These are phyloP conservation scores for Cystofilobasidium ferigula DNA, from an alignment of 768 basidiomycete species.

Conservation along the genomic window DNA sequence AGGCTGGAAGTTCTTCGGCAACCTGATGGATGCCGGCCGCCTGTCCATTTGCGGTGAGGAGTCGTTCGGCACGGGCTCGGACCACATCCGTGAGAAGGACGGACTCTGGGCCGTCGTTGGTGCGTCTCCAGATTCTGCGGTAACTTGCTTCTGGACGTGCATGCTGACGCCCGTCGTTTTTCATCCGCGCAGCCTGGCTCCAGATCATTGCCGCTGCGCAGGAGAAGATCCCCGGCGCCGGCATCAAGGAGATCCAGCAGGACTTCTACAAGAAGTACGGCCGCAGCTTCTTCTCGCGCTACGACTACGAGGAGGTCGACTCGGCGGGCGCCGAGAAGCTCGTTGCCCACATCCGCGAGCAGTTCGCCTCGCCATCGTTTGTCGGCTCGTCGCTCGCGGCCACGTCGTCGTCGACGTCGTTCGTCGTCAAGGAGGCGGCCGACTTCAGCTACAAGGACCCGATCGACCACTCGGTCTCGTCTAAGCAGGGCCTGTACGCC, in stretches of 20 bases:
- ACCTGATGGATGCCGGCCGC: conserved; percentile 96
- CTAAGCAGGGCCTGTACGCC: conserved; percentile 92
- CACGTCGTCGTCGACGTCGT: conserved; percentile 50
- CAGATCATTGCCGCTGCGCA: conserved; percentile 86
- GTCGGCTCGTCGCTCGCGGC: conserved; percentile 58
- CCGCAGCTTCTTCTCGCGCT: conserved; percentile 92
- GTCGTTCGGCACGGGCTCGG: conserved; percentile 98
- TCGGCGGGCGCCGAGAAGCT: conserved; percentile 80
- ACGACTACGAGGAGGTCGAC: conserved; percentile 96
- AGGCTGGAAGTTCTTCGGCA: conserved; percentile 99
- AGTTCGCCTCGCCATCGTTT: conserved; percentile 53
- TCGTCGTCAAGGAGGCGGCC: conserved; percentile 64
- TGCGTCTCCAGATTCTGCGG: too few relatives aligned
- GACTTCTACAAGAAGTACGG: conserved; percentile 87
- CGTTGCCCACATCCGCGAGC: conserved; percentile 62
- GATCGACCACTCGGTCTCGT: conserved; percentile 85
- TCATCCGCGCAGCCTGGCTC: conserved; percentile 62
- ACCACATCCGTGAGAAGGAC: conserved; percentile 99
- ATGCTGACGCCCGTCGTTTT: background rate
- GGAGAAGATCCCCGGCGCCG: conserved; percentile 64
- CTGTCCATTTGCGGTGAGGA: conserved; percentile 98
- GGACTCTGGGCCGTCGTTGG: conserved; percentile 95
- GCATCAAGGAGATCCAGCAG: conserved; percentile 81
- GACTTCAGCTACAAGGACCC: conserved; percentile 97
- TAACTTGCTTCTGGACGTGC: background rate